Evolutionary conservation across 2,329 filamentous ascomycete species (phyloP).

Genomic region (Beauveria rudraprayagi): DNA sequence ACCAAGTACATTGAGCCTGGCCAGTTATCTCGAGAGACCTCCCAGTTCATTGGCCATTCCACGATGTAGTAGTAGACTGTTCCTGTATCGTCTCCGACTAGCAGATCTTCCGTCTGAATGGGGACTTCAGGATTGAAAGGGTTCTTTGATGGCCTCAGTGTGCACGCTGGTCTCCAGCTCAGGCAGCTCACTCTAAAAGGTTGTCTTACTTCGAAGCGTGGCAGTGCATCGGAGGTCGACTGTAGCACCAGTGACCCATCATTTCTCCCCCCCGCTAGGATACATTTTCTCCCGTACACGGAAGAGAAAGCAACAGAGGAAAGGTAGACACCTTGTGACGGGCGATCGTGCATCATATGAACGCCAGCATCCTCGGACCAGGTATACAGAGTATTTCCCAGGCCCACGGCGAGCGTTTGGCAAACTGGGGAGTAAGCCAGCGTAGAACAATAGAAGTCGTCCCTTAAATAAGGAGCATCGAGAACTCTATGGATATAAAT

Average conservation of each 20-base stretch:
- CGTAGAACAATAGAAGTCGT: constrained; percentile 92
- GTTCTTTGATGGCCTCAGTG: constrained; percentile 43
- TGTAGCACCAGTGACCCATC: constrained; percentile 70
- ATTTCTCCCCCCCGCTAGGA: constrained; percentile 77
- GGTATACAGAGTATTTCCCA: constrained; percentile 71
- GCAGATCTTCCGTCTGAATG: constrained; percentile 70
- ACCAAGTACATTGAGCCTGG: constrained; percentile 70
- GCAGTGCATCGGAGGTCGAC: constrained; percentile 61
- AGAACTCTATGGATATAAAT: constrained; percentile 51
- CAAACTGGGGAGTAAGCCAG: constrained; percentile 74
- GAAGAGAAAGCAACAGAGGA: constrained; percentile 92
- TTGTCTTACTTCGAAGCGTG: constrained; percentile 69
- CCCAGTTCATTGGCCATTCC: constrained; percentile 67
- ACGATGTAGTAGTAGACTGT: constrained; percentile 82
- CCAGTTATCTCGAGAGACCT: constrained; percentile 60
- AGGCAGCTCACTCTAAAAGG: constrained; percentile 69
- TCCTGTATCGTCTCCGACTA: constrained; percentile 78
- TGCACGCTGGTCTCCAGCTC: constrained; percentile 64
- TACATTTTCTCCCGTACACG: constrained; percentile 60
- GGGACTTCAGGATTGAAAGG: constrained; percentile 36
- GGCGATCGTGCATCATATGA: constrained; percentile 31
- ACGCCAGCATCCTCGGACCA: constrained; percentile 77
- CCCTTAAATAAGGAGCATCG: constrained; percentile 79
- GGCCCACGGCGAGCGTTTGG: constrained; percentile 73
- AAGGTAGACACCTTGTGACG: constrained; percentile 41